Percentiles rank a stretch among this genome's conserved stretches.
Conservation (phyloP, 2,329 filamentous ascomycete species). For the Rhinocladiella similis region DNA sequence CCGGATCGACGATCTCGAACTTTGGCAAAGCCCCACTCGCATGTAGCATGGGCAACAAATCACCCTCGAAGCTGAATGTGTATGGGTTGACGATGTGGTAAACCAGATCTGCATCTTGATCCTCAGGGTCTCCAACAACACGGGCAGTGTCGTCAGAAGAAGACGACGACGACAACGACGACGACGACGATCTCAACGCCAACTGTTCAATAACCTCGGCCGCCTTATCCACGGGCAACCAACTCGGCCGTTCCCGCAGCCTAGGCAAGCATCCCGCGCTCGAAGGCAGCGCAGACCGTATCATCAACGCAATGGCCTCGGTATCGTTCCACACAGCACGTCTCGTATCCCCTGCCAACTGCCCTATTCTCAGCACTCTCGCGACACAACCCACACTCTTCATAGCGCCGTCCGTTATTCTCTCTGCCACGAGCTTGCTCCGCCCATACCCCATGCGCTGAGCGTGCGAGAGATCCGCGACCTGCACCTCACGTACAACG, state of each 20-base stretch:
- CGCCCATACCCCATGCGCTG: conserved; percentile 55
- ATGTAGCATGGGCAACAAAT: conserved; percentile 49
- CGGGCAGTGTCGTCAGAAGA: background rate
- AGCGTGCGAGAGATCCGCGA: conserved; percentile 26
- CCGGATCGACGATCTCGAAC: conserved; percentile 38
- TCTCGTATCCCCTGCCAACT: conserved; percentile 51
- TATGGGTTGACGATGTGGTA: conserved; percentile 54
- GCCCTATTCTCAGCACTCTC: conserved; percentile 50
- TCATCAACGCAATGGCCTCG: conserved; percentile 54
- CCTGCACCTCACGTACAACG: conserved; percentile 19
- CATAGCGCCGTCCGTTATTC: conserved; percentile 41
- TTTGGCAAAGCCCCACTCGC: conserved; percentile 24
- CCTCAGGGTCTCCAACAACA: background rate
- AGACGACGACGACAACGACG: too few relatives aligned
- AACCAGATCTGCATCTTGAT: conserved; percentile 37
- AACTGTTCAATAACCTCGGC: conserved; percentile 37
- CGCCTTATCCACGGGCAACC: conserved; percentile 46
- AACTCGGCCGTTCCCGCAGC: conserved; percentile 44
- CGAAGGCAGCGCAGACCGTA: conserved; percentile 29
- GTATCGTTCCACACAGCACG: conserved; percentile 52
- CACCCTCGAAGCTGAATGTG: conserved; percentile 43
- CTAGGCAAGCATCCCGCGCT: conserved; percentile 47
- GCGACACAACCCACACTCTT: conserved; percentile 32
- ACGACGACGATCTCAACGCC: conserved; percentile 5
- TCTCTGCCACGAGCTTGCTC: conserved; percentile 60